phyloP scores from a whole-genome alignment of 2,329 filamentous ascomycete species.

The Laburnicola sp. region DNA sequence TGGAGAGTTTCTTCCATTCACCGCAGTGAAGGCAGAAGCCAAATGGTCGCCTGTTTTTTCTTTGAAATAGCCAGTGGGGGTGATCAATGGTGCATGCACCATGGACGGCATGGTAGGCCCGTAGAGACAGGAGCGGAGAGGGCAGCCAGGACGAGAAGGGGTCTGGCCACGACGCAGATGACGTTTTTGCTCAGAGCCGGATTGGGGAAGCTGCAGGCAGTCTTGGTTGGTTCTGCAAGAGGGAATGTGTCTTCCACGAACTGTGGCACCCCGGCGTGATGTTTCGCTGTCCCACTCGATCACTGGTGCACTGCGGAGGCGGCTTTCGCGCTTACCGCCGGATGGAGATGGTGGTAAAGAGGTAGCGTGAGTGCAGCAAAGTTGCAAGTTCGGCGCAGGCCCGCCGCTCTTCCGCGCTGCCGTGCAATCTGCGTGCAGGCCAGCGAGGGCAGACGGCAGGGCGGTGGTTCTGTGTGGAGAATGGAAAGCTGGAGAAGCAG shows the following conservation, averaged over 20 bases:
- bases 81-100: slow-evolving; percentile 36
- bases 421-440: neutral
- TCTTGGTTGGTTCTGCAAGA: slow-evolving; percentile 6
- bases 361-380: neutral
- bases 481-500: slow-evolving; percentile 1
- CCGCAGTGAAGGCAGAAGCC: slow-evolving; percentile 41
- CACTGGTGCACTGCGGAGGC: slow-evolving; percentile 16
- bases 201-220: slow-evolving; percentile 6
- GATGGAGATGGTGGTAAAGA: slow-evolving; percentile 4
- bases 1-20: slow-evolving; percentile 39
- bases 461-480: neutral
- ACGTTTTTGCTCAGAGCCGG: slow-evolving; percentile 8
- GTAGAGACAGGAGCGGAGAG: slow-evolving; percentile 7
- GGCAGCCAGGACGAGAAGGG: slow-evolving; percentile 3
- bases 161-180: slow-evolving; percentile 8
- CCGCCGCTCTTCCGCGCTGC: neutral
- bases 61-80: slow-evolving; percentile 33
- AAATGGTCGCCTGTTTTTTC: slow-evolving; percentile 30
- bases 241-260: slow-evolving; percentile 11
- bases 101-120: slow-evolving; percentile 39
- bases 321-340: slow-evolving; percentile 24
- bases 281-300: slow-evolving; percentile 14
- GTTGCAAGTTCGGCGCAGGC: neutral
- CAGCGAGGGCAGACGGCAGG: neutral
- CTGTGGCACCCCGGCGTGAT: slow-evolving; percentile 9